A percentile compares a stretch with the other conserved stretches of the same genome.
Conservation (phyloP, 2,329 filamentous ascomycete species). For the Monosporascus cannonballus region DNA sequence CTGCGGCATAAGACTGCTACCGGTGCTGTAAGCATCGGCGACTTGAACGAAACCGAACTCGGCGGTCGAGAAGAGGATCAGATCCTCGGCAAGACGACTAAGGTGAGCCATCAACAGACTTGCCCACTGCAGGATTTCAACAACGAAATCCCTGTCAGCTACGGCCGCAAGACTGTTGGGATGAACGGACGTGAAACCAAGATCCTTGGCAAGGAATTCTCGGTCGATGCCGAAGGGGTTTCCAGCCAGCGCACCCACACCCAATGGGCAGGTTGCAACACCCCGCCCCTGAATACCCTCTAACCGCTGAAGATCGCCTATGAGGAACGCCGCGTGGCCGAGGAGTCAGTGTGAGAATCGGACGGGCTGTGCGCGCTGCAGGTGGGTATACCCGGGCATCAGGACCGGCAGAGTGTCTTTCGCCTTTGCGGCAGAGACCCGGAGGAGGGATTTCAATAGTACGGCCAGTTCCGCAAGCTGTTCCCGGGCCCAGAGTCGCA, state of each 20-base stretch:
- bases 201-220: conserved; percentile 63
- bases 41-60: conserved; percentile 73
- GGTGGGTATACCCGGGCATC: conserved; percentile 74
- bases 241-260: conserved; percentile 66
- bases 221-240: conserved; percentile 72
- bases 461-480: background rate
- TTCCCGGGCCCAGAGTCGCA: conserved; percentile 55
- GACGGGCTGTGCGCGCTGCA: conserved; percentile 67
- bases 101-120: conserved; percentile 65
- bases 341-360: conserved; percentile 72
- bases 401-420: background rate
- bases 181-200: conserved; percentile 64
- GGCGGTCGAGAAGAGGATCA: conserved; percentile 68
- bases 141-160: conserved; percentile 65
- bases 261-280: conserved; percentile 60
- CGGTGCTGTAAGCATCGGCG: conserved; percentile 75
- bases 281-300: conserved; percentile 50
- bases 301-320: conserved; percentile 61
- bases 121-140: conserved; percentile 67
- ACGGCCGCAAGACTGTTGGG: conserved; percentile 67
- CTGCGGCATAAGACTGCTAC: conserved; percentile 72
- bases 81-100: conserved; percentile 65
- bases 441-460: background rate
- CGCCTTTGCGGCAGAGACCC: background rate
- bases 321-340: conserved; percentile 60